Conservation (phyloP, 352 stramenopile genomes). For the Globisporangium viniferum region DNA sequence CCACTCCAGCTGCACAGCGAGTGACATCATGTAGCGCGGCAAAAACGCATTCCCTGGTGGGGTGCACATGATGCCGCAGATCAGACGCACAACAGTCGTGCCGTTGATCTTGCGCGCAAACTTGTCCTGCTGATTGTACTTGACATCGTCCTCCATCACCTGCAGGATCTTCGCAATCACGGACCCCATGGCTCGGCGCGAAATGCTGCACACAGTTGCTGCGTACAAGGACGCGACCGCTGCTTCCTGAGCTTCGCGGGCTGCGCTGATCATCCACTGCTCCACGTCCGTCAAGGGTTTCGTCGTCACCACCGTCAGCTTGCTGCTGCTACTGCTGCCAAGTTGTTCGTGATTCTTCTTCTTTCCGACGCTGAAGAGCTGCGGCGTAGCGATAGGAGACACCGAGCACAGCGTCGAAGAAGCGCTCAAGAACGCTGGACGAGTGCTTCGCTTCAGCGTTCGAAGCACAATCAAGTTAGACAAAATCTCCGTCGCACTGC, state of each 20-base stretch:
- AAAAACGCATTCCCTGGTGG: conserved; percentile 64
- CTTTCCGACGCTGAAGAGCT: conserved; percentile 4
- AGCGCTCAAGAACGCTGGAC: conserved; percentile 30
- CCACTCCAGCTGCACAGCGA: conserved; percentile 73
- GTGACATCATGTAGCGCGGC: conserved; percentile 85
- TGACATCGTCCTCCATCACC: conserved; percentile 80
- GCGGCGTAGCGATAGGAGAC: conserved; percentile 29
- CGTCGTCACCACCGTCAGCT: conserved; percentile 5
- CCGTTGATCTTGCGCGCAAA: conserved; percentile 66
- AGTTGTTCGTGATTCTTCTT: conserved; percentile 2
- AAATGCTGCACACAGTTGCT: conserved; percentile 78
- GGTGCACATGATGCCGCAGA: conserved; percentile 75
- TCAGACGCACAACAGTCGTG: conserved; percentile 65
- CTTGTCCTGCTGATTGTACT: conserved; percentile 53
- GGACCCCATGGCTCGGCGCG: conserved; percentile 69
- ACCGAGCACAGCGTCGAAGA: conserved; percentile 41
- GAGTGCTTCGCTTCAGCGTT: conserved; percentile 59
- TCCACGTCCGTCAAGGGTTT: conserved; percentile 42
- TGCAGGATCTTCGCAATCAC: conserved; percentile 81
- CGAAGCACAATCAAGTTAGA: conserved; percentile 76
- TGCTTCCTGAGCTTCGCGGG: conserved; percentile 59
- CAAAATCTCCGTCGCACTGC: conserved; percentile 73
- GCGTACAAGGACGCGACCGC: conserved; percentile 78
- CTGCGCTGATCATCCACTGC: conserved; percentile 46
- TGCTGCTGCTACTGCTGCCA: not conserved